Evolutionary conservation across 345 rosid genomes (phyloP), one percentile per base, ranked within the genome.

Genomic region (Atalantia buxifolia): DNA sequence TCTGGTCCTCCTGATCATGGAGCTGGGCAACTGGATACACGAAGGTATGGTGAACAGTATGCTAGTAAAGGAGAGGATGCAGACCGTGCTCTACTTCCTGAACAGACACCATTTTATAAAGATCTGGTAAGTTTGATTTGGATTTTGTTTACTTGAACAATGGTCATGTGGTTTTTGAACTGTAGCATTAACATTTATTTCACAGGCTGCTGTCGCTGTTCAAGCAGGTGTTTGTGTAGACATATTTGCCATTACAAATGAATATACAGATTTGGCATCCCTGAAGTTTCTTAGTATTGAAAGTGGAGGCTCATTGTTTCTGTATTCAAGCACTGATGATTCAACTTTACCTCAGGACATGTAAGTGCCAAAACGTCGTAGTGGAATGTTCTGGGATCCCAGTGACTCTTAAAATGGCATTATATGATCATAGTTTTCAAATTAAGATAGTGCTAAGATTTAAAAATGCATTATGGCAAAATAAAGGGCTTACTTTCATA

Each of bases 1-100:
- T 97, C 99, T 77, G 99, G 99, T 77, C 98, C 98, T 85, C 98
- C 99, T 84, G 99, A 97, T 90, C 89, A 91, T 83, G 99, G 99
- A 80, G 93, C 93, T 86, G 99, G 99, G 77, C 98, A 94, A 79
- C 84, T 96, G 68, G 99, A 96, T 85, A 96, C 99, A 42, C 90
- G 92, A 85, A 86, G 99, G 83, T 94, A 96, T 77, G 99, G 99
- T 77, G 98, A 96, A 81, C 99, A 96, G 80, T 96, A 96, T 85
- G 99, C 99, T 50, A 96, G 98, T 84, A 96, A 92, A 87, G 91
- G 99, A 77, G 98, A 92, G 81, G 99, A 96, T 89, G 99, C 99
- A 42, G 99, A 96, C 89, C 90, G 92, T 81, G 98, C 99, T 81
- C 86, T 96, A 77, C 98, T 96, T 86, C 98, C 98, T 61, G 99